phyloP scores from a whole-genome alignment of 2,329 filamentous ascomycete genomes.

The Lasiodiplodia sp. region DNA sequence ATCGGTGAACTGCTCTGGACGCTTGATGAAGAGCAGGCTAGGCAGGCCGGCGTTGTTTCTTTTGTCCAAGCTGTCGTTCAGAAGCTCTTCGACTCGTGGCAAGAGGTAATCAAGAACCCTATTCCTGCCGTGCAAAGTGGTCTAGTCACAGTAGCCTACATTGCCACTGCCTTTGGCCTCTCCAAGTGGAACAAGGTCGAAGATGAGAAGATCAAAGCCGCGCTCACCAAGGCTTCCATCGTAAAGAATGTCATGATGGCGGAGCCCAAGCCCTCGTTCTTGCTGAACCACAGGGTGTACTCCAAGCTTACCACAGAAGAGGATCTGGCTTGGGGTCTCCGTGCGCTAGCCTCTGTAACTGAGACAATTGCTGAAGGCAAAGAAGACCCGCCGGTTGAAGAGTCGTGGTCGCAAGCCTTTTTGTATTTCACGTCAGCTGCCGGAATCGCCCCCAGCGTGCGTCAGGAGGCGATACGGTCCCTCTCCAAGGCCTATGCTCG shows the following conservation, averaged over 20 bases:
- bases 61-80: constrained; percentile 59
- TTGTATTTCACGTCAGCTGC: constrained; percentile 78
- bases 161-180: constrained; percentile 70
- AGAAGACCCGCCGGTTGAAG: constrained; percentile 55
- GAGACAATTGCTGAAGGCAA: constrained; percentile 60
- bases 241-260: constrained; percentile 70
- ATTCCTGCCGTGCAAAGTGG: constrained; percentile 81
- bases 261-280: constrained; percentile 84
- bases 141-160: constrained; percentile 79
- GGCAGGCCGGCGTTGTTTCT: constrained; percentile 54
- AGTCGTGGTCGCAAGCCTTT: constrained; percentile 83
- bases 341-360: constrained; percentile 71
- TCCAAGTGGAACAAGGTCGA: constrained; percentile 62
- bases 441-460: constrained; percentile 66
- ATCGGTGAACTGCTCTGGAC: constrained; percentile 74
- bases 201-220: constrained; percentile 62
- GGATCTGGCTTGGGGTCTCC: constrained; percentile 79
- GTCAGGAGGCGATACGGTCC: constrained; percentile 67
- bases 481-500: constrained; percentile 71
- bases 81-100: constrained; percentile 74
- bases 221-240: constrained; percentile 69
- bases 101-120: constrained; percentile 80
- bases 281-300: constrained; percentile 85
- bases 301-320: constrained; percentile 77
- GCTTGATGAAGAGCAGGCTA: constrained; percentile 56